phyloP scores from a whole-genome alignment of 1,139 yeast genomes.

The Pichia sp. region DNA sequence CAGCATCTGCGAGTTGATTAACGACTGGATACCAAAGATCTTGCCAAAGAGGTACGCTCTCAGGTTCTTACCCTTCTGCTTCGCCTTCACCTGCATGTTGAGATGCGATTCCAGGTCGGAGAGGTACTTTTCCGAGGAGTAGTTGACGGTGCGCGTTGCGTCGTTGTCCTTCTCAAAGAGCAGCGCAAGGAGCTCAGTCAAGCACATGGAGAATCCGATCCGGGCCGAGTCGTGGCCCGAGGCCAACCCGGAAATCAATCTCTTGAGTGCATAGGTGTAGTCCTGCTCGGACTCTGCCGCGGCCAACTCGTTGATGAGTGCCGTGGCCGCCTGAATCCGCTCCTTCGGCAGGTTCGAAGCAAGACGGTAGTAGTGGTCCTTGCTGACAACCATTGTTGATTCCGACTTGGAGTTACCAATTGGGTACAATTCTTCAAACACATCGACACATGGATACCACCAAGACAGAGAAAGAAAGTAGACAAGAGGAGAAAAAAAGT shows the following conservation, averaged over 20 bases:
- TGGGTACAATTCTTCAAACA: too few relatives aligned
- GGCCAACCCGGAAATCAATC: constrained; percentile 76
- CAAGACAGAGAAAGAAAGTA: constrained; percentile 14
- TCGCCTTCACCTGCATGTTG: constrained; percentile 38
- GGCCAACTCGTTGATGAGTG: constrained; percentile 56
- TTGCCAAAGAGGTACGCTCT: constrained; percentile 79
- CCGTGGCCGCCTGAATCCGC: constrained; percentile 68
- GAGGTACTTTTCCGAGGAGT: constrained; percentile 37
- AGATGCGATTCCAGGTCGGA: constrained; percentile 42
- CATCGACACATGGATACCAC: too few relatives aligned
- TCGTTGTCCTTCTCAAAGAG: constrained; percentile 32
- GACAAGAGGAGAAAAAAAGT: constrained; percentile 15
- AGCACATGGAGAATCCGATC: constrained; percentile 83
- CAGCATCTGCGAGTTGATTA: constrained; percentile 48
- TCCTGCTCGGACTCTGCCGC: constrained; percentile 47
- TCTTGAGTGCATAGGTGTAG: constrained; percentile 76
- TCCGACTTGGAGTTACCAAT: neutral
- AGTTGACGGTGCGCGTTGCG: constrained; percentile 9
- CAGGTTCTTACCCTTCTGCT: constrained; percentile 76
- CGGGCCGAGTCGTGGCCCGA: constrained; percentile 83
- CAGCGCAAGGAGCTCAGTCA: constrained; percentile 64
- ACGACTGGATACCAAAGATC: constrained; percentile 76
- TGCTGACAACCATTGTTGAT: constrained; percentile 47
- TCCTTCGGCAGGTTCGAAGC: constrained; percentile 76
- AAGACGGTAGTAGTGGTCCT: constrained; percentile 72